These are phyloP conservation scores for Fusarium piperis DNA, from an alignment of 2,329 filamentous ascomycete species.

Conservation along the genomic window DNA sequence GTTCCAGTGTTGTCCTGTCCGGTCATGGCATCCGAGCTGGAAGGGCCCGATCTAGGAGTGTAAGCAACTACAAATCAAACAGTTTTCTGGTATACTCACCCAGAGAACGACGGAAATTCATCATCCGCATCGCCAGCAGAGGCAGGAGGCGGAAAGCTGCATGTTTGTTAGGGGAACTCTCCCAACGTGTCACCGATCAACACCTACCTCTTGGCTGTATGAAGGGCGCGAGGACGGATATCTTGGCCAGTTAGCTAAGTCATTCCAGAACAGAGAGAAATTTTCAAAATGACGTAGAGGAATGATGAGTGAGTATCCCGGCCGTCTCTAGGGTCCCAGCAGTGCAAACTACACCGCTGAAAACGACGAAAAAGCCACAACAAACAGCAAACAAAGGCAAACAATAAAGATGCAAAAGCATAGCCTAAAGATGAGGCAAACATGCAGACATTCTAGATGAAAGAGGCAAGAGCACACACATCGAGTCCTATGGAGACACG, in stretches of 20 bases:
- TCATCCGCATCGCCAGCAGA: background rate
- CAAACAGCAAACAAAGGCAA: background rate
- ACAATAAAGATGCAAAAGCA: background rate
- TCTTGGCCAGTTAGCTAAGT: constrained; percentile 2
- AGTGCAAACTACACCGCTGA: background rate
- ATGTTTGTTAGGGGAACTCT: background rate
- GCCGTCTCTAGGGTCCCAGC: background rate
- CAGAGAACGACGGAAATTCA: background rate
- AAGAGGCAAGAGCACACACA: background rate
- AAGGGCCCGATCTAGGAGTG: background rate
- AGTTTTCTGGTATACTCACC: background rate
- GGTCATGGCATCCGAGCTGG: background rate
- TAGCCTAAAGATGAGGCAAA: background rate
- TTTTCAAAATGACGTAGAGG: background rate
- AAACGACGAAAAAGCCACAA: background rate
- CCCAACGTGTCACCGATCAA: too few relatives aligned
- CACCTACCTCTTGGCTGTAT: constrained; percentile 15
- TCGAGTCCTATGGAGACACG: background rate
- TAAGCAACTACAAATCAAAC: background rate
- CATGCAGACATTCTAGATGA: background rate
- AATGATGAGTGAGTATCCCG: background rate
- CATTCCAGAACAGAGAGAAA: background rate
- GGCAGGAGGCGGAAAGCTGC: constrained; percentile 12
- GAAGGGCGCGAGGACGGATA: background rate
- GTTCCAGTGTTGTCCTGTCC: background rate